Evolutionary conservation across 345 rosid genomes (phyloP), one percentile per base, ranked within the genome.

Genomic region (Populus simonii): DNA sequence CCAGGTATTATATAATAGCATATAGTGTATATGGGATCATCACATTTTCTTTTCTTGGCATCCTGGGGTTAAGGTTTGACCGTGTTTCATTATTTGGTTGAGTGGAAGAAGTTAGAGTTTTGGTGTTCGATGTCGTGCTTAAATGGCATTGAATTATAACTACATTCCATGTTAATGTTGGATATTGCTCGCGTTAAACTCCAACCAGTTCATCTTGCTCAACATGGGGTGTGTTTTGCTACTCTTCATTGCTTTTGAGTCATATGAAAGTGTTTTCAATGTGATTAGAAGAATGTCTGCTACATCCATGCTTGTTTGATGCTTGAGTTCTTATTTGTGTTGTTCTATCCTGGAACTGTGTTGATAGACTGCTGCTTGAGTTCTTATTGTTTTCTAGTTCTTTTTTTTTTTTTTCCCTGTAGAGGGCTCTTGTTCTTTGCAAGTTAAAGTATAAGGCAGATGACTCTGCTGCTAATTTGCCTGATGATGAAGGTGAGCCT

Each of bases 391-490:
- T 57, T 39, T 39, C 43, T 9, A 7, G 36, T 59, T 36, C 10
- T 29, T 43, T 43, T 53, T 29, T 31, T 6, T 22, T 69, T 53
- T n/a, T 18, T 61, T 9, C 65, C 68, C 31, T 36, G n/a, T 33
- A 76, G 81, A 75, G 7, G 15, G 49, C 62, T 27, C 74, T 43
- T 66, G 81, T 85, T 16, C n/a, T 85, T 39, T 49, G 72, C 20
- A 81, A 79, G 31, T 20, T 82, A 29, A 82, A 80, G 67, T 0
- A 9, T 4, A 85, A 77, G 36, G 25, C 72, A 20, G 29, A 45
- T 51, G 65, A 18, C 2, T 23, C 12, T 31, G 25, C 20, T 16
- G 74, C 51, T 15, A 12, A 47, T 51, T 57, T 10, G 17, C 61
- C n/a, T 16, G 6, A 4, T 16, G 74, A 55, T 22, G 78, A 45